Evolutionary conservation across 441 rosid genomes (phyloP).

Genomic region (Manihot esculenta): DNA sequence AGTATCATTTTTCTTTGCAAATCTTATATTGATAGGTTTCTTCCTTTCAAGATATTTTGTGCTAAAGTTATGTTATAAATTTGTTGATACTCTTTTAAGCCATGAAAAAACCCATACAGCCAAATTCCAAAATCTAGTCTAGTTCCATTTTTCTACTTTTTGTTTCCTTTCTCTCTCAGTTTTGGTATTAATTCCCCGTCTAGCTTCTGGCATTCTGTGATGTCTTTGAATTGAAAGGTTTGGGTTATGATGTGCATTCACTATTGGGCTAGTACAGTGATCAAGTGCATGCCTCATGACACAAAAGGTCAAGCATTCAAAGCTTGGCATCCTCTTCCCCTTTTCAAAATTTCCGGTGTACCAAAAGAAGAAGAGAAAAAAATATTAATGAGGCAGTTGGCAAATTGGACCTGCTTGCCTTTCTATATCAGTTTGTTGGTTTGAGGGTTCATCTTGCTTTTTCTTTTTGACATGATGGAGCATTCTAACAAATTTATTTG

Average conservation of each 20-base stretch:
- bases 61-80: background rate
- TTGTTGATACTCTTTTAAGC: background rate
- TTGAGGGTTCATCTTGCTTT: background rate
- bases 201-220: background rate
- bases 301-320: too few relatives aligned
- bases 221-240: background rate
- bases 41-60: background rate
- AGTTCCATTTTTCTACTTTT: background rate
- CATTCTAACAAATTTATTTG: background rate
- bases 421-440: background rate
- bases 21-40: constrained; percentile 5
- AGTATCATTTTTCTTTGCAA: constrained; percentile 5
- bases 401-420: background rate
- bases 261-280: too few relatives aligned
- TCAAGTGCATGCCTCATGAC: too few relatives aligned
- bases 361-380: too few relatives aligned
- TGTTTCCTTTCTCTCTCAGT: background rate
- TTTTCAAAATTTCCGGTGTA: too few relatives aligned
- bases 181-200: background rate
- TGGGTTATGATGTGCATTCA: background rate
- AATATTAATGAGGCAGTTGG: background rate
- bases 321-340: too few relatives aligned
- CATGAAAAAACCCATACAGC: background rate
- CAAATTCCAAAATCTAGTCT: background rate
- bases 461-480: background rate